Evolutionary conservation across 192 early-diverging fungal species (phyloP).

Genomic region (Chytriomyces hyalinus): DNA sequence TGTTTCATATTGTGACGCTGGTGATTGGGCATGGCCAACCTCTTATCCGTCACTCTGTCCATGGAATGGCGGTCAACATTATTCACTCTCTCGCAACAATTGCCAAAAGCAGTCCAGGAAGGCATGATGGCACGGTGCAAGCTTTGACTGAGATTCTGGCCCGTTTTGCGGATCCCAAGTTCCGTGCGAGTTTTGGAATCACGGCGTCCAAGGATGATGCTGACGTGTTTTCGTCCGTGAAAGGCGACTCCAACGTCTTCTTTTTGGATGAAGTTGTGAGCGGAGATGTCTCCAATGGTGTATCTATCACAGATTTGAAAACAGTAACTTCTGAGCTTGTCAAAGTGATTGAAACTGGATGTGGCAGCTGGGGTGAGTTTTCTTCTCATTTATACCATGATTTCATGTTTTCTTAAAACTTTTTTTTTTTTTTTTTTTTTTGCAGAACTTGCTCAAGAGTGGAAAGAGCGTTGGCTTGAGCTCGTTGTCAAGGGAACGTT

Average conservation of each 20-base stretch:
- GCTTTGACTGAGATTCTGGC: conserved; percentile 56
- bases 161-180: conserved; percentile 73
- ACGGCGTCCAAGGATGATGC: conserved; percentile 23
- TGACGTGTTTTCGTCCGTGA: conserved; percentile 27
- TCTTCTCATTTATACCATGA: background rate
- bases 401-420: background rate
- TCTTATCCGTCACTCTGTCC: conserved; percentile 83
- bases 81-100: conserved; percentile 80
- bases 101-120: conserved; percentile 37
- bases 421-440: conserved; percentile 27
- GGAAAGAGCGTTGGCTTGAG: conserved; percentile 92
- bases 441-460: conserved; percentile 76
- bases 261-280: conserved; percentile 27
- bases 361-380: conserved; percentile 63
- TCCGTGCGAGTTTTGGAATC: conserved; percentile 80
- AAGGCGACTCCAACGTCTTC: conserved; percentile 16
- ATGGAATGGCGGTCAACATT: conserved; percentile 92
- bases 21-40: conserved; percentile 85
- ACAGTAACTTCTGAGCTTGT: conserved; percentile 62
- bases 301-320: conserved; percentile 52
- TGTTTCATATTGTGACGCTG: conserved; percentile 84
- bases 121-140: conserved; percentile 61
- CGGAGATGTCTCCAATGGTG: conserved; percentile 39
- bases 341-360: conserved; percentile 68
- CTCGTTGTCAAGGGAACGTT: conserved; percentile 91